Percentiles rank a stretch among this genome's conserved stretches.
Evolutionary conservation across 1,139 yeast genomes (phyloP).

Genomic region (Sugiyamaella japonica): DNA sequence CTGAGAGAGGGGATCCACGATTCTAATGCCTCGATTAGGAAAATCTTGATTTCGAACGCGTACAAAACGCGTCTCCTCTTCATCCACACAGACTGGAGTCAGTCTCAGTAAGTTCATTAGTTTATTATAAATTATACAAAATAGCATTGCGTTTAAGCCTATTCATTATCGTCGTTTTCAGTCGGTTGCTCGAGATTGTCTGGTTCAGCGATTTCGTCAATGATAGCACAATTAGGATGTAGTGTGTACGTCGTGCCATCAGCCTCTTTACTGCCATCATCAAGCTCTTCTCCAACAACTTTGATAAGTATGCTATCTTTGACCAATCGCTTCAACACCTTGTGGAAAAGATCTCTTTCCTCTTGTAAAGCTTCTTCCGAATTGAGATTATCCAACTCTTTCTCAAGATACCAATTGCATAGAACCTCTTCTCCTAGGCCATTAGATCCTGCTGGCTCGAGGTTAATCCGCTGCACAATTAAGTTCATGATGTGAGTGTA

Average conservation of each 20-base stretch:
- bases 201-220: slow-evolving; percentile 12
- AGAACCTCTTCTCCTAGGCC: slow-evolving; percentile 73
- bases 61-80: neutral
- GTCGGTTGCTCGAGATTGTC: neutral
- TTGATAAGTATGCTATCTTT: slow-evolving; percentile 85
- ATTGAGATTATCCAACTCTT: slow-evolving; percentile 68
- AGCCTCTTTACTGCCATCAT: slow-evolving; percentile 36
- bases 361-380: slow-evolving; percentile 70
- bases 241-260: slow-evolving; percentile 59
- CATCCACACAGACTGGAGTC: no score
- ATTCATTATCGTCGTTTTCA: slow-evolving; percentile 10
- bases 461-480: slow-evolving; percentile 66
- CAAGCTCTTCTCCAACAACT: slow-evolving; percentile 60
- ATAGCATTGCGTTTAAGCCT: neutral
- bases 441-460: slow-evolving; percentile 35
- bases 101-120: neutral
- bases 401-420: slow-evolving; percentile 77
- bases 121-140: neutral
- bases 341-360: slow-evolving; percentile 71
- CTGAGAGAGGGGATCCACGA: neutral
- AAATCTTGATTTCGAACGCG: neutral
- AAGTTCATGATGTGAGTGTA: slow-evolving; percentile 82
- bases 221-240: slow-evolving; percentile 73
- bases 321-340: slow-evolving; percentile 80
- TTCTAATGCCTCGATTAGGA: neutral